These are phyloP conservation scores for Magnaporthiopsis incrustans DNA, from an alignment of 2,329 filamentous ascomycete species.

Conservation along the genomic window DNA sequence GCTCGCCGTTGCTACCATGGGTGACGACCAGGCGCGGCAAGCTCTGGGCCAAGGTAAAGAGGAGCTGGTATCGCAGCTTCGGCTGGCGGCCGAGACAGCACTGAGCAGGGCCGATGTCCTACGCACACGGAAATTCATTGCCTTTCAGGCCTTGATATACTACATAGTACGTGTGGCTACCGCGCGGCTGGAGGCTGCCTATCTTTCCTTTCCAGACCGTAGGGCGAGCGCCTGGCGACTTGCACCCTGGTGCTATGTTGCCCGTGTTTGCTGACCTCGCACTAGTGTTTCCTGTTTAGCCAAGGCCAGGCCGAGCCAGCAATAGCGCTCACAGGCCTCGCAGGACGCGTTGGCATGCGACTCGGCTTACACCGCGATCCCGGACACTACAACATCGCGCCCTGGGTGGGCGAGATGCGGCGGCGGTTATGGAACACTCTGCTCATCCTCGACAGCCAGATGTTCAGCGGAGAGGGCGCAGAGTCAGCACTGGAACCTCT, in stretches of 20 bases:
- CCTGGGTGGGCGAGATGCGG: conserved; percentile 2
- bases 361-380: conserved; percentile 1
- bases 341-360: conserved; percentile 3
- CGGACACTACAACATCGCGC: background rate
- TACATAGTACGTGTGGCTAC: conserved; percentile 1
- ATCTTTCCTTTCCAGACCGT: too few relatives aligned
- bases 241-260: background rate
- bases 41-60: background rate
- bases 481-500: background rate
- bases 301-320: background rate
- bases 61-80: background rate
- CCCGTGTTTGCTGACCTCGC: background rate
- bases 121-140: background rate
- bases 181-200: too few relatives aligned
- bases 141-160: background rate
- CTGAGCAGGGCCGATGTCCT: background rate
- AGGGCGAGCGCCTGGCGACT: background rate
- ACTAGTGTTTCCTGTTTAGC: background rate
- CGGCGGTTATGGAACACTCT: background rate
- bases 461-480: conserved; percentile 4
- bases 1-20: background rate
- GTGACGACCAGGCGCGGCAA: background rate
- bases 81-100: background rate
- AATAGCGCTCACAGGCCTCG: background rate
- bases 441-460: conserved; percentile 3